A percentile compares a stretch with the other conserved stretches of the same genome.
These are phyloP conservation scores for Pelargonium nanum DNA, from an alignment of 345 rosid species.

Conservation along the genomic window DNA sequence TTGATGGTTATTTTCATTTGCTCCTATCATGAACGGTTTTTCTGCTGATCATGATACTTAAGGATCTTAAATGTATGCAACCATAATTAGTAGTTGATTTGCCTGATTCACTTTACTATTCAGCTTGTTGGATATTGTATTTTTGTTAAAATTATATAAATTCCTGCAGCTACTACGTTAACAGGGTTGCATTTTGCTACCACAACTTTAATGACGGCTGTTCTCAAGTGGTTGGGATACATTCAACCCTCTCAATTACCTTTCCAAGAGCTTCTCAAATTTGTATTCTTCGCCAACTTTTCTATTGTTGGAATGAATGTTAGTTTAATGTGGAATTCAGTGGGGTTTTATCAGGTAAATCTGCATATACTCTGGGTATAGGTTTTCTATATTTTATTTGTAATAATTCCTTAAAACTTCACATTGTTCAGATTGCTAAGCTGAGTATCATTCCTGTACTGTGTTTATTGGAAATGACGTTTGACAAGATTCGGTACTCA, in stretches of 20 bases:
- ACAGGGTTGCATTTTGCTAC: constrained; percentile 97
- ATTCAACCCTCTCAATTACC: constrained; percentile 83
- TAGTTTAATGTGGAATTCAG: constrained; percentile 99
- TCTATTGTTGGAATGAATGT: constrained; percentile 99
- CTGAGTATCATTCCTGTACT: constrained; percentile 98
- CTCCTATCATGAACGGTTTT: too few relatives aligned
- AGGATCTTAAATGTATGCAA: too few relatives aligned
- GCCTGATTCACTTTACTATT: too few relatives aligned
- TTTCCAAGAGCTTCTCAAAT: constrained; percentile 59
- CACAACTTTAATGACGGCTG: constrained; percentile 63
- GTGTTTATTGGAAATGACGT: constrained; percentile 80
- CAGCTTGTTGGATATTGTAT: too few relatives aligned
- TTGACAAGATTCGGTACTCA: constrained; percentile 87
- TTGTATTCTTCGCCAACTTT: constrained; percentile 86
- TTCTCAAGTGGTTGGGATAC: constrained; percentile 77
- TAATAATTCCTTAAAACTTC: constrained; percentile 5
- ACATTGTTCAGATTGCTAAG: constrained; percentile 83
- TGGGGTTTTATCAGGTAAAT: constrained; percentile 96
- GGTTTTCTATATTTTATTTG: constrained; percentile 4
- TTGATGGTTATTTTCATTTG: too few relatives aligned
- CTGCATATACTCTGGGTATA: background rate
- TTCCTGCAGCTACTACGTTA: constrained; percentile 90
- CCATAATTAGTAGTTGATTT: too few relatives aligned
- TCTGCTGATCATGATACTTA: too few relatives aligned
- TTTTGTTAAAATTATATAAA: too few relatives aligned